Evolutionary conservation across 2,329 filamentous ascomycete genomes (phyloP), one percentile per base, ranked within the genome.

Genomic region (Fusarium irregulare): DNA sequence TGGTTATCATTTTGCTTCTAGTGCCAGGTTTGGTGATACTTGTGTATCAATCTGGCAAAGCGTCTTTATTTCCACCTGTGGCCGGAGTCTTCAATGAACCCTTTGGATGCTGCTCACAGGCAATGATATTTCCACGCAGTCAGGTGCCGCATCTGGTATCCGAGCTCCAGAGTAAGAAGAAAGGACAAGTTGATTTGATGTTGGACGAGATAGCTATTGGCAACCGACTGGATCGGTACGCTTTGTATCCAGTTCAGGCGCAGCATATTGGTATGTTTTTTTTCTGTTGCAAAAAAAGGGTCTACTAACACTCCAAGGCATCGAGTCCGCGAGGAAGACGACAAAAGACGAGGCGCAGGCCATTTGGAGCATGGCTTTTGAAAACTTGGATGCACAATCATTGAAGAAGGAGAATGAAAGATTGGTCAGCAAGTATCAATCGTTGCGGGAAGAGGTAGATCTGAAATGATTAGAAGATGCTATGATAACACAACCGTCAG

Each of bases 351-450:
- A 66, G 37, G 62, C 62, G 4, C 64, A 56, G 37, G 49, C 64
- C 1, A 66, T 66, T 1, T 66, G 64, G 64, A 66, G 62, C 10
- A 66, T 66, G 62, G 62, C 56, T 0, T 66, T 66, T 47, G 64
- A 66, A 34, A n/a, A 66, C 1, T 10, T 61, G 8, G 37, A 56
- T 2, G 27, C 62, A 2, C 16, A 23, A 5, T 8, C 6, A 2
- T 30, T 66, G 18, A 23, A 41, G 13, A 45, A 20, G 9, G 56
- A 66, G 11, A 63, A 66, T 3, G 23, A n/a, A 18, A 27, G 20
- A 11, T 42, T 66, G 34, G 5, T 50, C 4, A 20, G 18, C 1
- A 44, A 44, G 2, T 66, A 66, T 8, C 11, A 44, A 23, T 6
- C 10, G 4, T 50, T 49, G 25, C 42, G 48, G 4, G 41, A 54